Base-by-base conservation (phyloP, 1,284 basidiomycete species). In the Schizophyllum commune region DNA sequence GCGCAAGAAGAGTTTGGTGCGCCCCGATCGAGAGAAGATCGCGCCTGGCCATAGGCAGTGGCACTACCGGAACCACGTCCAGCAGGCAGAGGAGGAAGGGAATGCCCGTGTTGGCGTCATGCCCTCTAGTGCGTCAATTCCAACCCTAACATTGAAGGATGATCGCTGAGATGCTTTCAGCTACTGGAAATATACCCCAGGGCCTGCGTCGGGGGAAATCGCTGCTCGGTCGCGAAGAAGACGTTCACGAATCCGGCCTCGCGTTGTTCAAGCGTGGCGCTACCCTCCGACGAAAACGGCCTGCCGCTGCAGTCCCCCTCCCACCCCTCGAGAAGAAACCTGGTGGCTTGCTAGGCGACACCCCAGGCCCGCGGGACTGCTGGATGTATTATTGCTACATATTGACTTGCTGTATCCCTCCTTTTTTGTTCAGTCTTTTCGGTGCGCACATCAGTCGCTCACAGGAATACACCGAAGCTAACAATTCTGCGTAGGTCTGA, bases 371-470 rank as follows among this genome's bases (percentile, higher is more conserved):
- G 17, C 88, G 95, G 65, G 89, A 94, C 63, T 84, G 85, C 27
- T 99, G 96, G 96, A 97, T 98, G 88, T 87, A 93, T 65, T 99
- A 97, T 76, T 98, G 93, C 76, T 91, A 89, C 72, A 70, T 95
- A 65, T 68, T 98, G 62, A 99, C 96, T 17, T 85, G 83, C 71
- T 91, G 89, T 72, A 81, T 96, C 22, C 96, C 96, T 1, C 77
- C 83, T 15, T 86, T 91, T 65, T 68, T 93, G 58, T 81, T 94
- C 62, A 79, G 75, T 62, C 74, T 79, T 55, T 91, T 82, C 68
- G 89, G 86, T 90, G 71, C 63, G 87, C 80, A 59, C 57, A 57
- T 55, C 52, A 47, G 47, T 56, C 59, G 9, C 4, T 57, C 34
- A 51, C 39, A 57, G 34, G 20, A 34, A 56, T 62, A n/a, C 21